Base-by-base conservation (phyloP, 192 early-diverging fungal species). In the Gamsiella multidivaricata region DNA sequence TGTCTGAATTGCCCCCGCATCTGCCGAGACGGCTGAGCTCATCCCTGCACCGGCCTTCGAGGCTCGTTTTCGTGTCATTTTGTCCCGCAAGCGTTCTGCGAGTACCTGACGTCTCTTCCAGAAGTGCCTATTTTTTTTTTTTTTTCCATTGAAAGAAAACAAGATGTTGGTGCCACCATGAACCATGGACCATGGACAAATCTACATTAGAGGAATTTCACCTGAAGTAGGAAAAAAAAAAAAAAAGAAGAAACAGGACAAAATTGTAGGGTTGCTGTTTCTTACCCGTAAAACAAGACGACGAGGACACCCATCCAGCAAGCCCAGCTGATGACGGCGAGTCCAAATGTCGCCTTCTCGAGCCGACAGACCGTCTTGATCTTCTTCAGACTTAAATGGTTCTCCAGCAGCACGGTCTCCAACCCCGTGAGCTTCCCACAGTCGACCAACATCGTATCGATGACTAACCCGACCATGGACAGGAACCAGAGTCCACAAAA, bases 291-390 rank as follows among this genome's bases (percentile, higher is more conserved):
- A 5, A 78, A 47, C 31, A 78, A 34, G 12, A 78, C 74, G 15
- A 78, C 34, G 7, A 78, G 25, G 25, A 78, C 74, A 5, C 74
- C 74, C 74, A 78, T 69, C 74, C 74, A 78, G 39, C 74, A 78
- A 18, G 60, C 54, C 74, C 74, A 78, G 28, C 74, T 57, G 20
- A 69, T 23, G 14, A 52, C 74, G 14, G 74, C 58, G 5, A 78
- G 54, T 11, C 74, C 74, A 23, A 78, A 23, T 0, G 74, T 78
- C 1, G 74, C 74, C 54, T 62, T 78, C 28, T 78, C 74, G 5
- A 78, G 54, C 10, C 32, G 59, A 52, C 74, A 78, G 18, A 78
- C 54, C 1, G 45, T 69, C 43, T 50, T 33, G 39, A 78, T 69
- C 23, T 41, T 52, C 17, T 25, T 20, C 6, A 46, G 6, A 20